Conservation (phyloP, 1,139 yeast species). For the Magnusiomyces tetraspermus region DNA sequence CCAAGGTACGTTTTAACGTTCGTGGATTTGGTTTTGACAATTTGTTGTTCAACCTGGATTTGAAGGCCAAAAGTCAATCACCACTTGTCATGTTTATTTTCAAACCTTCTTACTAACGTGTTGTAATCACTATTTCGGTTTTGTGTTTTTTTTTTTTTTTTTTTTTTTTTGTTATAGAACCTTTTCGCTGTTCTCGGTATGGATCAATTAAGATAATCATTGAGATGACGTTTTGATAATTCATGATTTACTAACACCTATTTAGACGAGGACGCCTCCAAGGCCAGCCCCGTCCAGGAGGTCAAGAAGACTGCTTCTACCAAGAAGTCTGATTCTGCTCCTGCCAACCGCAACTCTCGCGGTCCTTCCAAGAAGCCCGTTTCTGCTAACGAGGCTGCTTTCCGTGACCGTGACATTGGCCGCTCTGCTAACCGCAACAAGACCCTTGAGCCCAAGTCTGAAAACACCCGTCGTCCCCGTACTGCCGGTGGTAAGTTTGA, state of each 20-base stretch:
- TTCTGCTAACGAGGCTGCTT: conserved; percentile 82
- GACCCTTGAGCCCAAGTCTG: conserved; percentile 49
- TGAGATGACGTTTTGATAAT: not conserved
- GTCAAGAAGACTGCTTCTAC: conserved; percentile 79
- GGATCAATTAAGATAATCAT: not conserved
- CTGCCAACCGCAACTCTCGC: conserved; percentile 26
- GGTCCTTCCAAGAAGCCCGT: conserved; percentile 42
- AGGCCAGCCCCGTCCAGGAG: conserved; percentile 51
- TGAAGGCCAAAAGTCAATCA: not conserved
- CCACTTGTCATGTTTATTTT: not conserved
- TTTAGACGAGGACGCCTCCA: conserved; percentile 43
- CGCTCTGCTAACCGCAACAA: conserved; percentile 54
- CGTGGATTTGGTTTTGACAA: not conserved
- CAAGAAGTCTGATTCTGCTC: conserved; percentile 72
- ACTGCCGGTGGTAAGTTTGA: conserved; percentile 20
- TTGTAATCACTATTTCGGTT: not conserved
- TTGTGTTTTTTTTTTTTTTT: not conserved
- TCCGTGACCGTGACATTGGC: conserved; percentile 59
- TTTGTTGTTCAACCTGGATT: no score
- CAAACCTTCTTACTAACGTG: not conserved
- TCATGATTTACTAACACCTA: not conserved
- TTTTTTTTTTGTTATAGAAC: conserved; percentile 19
- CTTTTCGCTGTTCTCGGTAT: conserved; percentile 25
- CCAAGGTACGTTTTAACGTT: conserved; percentile 20
- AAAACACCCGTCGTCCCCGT: conserved; percentile 40